Base-by-base conservation (phyloP, 495 filamentous ascomycete genomes). In the Daldinia vernicosa region DNA sequence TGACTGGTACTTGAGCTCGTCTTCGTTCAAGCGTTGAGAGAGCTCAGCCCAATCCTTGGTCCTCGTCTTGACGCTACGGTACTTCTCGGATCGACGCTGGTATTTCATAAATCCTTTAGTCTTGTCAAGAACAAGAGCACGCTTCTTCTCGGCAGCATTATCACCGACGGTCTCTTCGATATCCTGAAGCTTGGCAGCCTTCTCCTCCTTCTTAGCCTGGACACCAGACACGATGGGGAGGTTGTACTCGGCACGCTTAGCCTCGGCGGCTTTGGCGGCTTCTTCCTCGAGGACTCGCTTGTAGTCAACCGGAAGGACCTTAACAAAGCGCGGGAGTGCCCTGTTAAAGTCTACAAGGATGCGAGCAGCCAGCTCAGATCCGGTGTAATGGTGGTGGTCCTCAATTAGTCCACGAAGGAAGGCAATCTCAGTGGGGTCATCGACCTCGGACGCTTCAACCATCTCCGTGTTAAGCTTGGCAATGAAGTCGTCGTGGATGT, bases 71-170 rank as follows among this genome's bases (percentile, higher is more conserved):
- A 92, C 88, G 76, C 88, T 90, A 69, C 96, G 92, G 77, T 99
- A 99, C 81, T 97, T 98, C 85, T 99, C 95, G 26, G 89, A 89
- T 47, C 94, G 92, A 37, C 95, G 91, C 77, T 91, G 88, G 83
- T 99, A 99, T 81, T 98, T 97, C 95, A 98, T 99, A 87, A 99
- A 99, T 47, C 95, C 95, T 59, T 89, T 89, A 1, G 95, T 99
- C 88, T 99, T 99, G 83, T 99, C 96, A 53, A 99, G 85, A 26
- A 99, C 93, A 22, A 98, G 85, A 12, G 94, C 92, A 37, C 91
- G 90, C 74, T 94, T 93, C 88, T 98, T 97, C 84, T 95, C 92
- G 1, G 92, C 88, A 76, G 93, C 92, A 17, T 84, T 87, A 77
- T 98, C 93, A 24, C 88, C 89, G 40, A 99, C 85, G 70, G 91